Base-by-base conservation (phyloP, 345 rosid genomes). In the Corchorus olitorius region DNA sequence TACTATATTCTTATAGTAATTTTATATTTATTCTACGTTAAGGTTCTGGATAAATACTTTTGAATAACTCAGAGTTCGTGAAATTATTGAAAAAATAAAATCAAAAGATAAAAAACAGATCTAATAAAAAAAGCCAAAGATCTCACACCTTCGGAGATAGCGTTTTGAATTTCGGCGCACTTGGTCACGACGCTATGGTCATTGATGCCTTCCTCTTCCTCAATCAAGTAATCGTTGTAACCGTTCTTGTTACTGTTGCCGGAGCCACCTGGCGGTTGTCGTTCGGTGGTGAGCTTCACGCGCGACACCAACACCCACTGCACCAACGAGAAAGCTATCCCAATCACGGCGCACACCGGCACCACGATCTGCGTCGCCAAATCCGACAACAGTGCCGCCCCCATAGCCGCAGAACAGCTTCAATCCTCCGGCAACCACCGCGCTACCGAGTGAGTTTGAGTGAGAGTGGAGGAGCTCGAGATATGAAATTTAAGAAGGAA, bases 91-190 rank as follows among this genome's bases (percentile, higher is more conserved):
- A 8, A 35, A 16, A 35, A 64, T 27, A 27, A 39, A 14, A 2
- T 13, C 4, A 12, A 45, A 59, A 58, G 45, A 34, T 10, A 19
- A 72, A 60, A 35, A 7, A 14, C 45, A 58, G 67, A 73, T 73
- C 67, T 60, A 45, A 45, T 11, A 74, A 5, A 2, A 49, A 63
- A 35, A 2, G 6, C 17, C 16, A 8, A 61, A 63, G 61, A 74
- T 63, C 48, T 74, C 39, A 93, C 97, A 93, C 97, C 97, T 90
- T 89, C 92, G 3, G 96, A 88, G 6, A 94, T 94, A 65, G 97
- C 98, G 52, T 27, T 89, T 72, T 94, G 98, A 39, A 94, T 92
- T 8, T 89, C 97, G 20, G 93, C 93, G 70, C 97, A 92, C 82
- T 87, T 92, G 65, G 80, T 75, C 0, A 92, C 90, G 8, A 86